Base-by-base conservation (phyloP, 306 rosid species). In the Dalbergia cochinchinensis region DNA sequence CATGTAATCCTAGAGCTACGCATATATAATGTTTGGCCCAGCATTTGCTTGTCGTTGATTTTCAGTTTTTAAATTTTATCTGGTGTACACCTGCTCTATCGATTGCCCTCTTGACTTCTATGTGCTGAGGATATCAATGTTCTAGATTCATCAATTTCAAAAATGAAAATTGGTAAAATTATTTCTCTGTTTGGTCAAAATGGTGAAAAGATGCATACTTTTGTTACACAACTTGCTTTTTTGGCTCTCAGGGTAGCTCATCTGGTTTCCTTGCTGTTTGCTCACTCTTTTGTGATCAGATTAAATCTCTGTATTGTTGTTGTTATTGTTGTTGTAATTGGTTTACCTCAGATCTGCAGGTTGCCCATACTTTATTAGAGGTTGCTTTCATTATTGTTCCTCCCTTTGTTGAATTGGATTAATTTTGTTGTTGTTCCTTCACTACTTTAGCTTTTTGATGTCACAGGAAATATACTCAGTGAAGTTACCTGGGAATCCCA, bases 401-500 rank as follows among this genome's bases (percentile, higher is more conserved):
- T 35, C 59, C 19, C 8, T 33, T 41, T 35, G 11, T 68, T 54
- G 44, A 63, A 19, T 20, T 78, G 4, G 19, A 15, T 63, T 39
- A 20, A 14, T 55, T 57, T 83, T 4, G 5, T 58, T 71, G 33
- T 80, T 37, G 44, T 57, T 39, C 53, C 34, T 61, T 58, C 55
- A 8, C 55, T 44, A 69, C 11, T 78, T 59, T 42, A 47, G 19
- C 62, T 16, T 79, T 79, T 73, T 84, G 39, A 47, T 85, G 18
- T 62, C 33, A 14, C 86, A 95, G 98, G 99, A 95, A 85, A 91
- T 95, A 65, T 95, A 92, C 83, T 90, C 97, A 0, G 91, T 95
- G 76, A 95, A 91, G 76, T 82, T 95, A 82, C 96, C 99, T 14
- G 99, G 98, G 59, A 84, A 92, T 84, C 99, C 98, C 60, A 91